These are phyloP conservation scores for Eucalyptus brandiana DNA, from an alignment of 345 rosid genomes.

Conservation along the genomic window DNA sequence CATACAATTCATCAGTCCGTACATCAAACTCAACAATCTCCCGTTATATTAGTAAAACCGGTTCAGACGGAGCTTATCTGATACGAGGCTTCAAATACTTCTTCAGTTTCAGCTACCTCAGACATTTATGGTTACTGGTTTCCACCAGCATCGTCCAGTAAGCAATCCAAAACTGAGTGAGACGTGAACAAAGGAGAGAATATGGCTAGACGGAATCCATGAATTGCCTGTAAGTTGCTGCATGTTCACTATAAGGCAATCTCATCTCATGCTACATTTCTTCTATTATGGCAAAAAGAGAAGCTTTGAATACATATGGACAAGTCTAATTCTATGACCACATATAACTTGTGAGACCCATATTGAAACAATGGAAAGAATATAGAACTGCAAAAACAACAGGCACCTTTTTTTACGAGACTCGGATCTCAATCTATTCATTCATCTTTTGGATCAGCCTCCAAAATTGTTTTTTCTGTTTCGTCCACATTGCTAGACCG, in stretches of 20 bases:
- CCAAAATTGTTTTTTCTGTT: conserved; percentile 4
- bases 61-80: background rate
- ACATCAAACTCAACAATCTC: background rate
- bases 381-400: background rate
- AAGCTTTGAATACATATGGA: background rate
- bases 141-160: background rate
- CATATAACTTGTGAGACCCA: background rate
- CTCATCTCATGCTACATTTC: background rate
- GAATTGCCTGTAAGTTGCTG: background rate
- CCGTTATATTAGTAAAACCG: background rate
- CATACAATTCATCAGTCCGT: background rate
- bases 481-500: conserved; percentile 2
- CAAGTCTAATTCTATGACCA: background rate
- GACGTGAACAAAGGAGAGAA: background rate
- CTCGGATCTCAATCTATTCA: background rate
- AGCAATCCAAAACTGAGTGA: background rate
- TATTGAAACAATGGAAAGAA: background rate
- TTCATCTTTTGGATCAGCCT: conserved; percentile 3
- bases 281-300: background rate
- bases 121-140: background rate
- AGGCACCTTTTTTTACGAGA: background rate
- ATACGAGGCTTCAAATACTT: background rate
- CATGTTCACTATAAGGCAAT: background rate
- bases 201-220: background rate
- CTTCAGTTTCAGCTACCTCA: background rate